A percentile compares a stretch with the other conserved stretches of the same genome.
phyloP scores from a whole-genome alignment of 1,284 basidiomycete genomes.

The Sutorius eximius region DNA sequence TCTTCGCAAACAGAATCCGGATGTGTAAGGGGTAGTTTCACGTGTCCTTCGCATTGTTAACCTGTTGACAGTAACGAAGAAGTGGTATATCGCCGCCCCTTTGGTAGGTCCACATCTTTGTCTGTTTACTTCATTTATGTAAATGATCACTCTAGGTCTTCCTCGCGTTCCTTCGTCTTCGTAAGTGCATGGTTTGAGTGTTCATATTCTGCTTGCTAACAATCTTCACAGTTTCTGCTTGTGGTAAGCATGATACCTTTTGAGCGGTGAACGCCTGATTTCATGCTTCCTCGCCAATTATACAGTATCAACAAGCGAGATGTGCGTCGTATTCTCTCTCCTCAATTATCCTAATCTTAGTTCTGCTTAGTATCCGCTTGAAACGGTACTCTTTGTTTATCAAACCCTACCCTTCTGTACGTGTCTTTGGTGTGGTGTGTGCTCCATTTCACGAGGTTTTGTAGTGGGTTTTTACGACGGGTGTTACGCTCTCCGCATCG shows the following conservation, averaged over 20 bases:
- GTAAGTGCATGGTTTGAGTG: conserved; percentile 19
- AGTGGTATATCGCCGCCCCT: conserved; percentile 33
- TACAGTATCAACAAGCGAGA: conserved; percentile 33
- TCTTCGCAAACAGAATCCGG: conserved; percentile 36
- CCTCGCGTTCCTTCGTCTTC: conserved; percentile 35
- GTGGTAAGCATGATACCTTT: conserved; percentile 18
- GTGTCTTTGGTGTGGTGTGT: background rate
- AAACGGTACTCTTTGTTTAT: conserved; percentile 34
- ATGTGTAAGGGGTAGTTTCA: conserved; percentile 22
- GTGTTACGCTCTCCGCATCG: conserved; percentile 49
- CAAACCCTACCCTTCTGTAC: conserved; percentile 30
- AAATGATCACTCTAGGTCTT: conserved; percentile 16
- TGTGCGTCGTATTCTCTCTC: conserved; percentile 16
- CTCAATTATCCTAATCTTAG: background rate
- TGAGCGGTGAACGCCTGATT: background rate
- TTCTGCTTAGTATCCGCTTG: conserved; percentile 22
- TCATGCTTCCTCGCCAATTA: background rate
- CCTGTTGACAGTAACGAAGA: conserved; percentile 30
- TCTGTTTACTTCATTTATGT: background rate
- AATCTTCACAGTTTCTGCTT: conserved; percentile 27
- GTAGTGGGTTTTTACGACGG: conserved; percentile 55
- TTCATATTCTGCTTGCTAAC: conserved; percentile 1
- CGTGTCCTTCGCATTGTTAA: conserved; percentile 3
- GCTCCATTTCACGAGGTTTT: background rate
- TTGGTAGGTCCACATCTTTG: conserved; percentile 17